Conservation (phyloP, 163 green algal species). For the Coccomyxa subellipsoidea region DNA sequence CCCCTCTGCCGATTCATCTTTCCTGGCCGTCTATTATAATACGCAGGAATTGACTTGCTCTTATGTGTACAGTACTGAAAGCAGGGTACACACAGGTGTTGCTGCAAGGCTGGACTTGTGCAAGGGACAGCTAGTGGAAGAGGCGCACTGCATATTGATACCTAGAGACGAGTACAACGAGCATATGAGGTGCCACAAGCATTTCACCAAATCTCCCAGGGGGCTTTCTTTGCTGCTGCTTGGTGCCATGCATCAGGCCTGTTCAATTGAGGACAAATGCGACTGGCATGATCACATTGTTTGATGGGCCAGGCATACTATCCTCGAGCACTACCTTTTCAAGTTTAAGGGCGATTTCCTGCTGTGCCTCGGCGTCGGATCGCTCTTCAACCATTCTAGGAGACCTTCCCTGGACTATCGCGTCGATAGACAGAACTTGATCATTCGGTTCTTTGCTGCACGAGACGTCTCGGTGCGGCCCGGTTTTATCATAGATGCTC, state of each 20-base stretch:
- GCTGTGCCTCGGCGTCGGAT: conserved; percentile 26
- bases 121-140: conserved; percentile 23
- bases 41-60: too few species aligned
- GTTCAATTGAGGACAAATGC: too few species aligned
- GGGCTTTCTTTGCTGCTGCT: too few species aligned
- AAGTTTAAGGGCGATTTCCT: conserved; percentile 15
- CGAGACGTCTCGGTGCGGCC: not conserved
- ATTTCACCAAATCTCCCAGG: not conserved
- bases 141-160: conserved; percentile 28
- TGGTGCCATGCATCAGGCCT: too few species aligned
- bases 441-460: conserved; percentile 20
- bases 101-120: not conserved
- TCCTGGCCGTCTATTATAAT: too few species aligned
- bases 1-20: too few species aligned
- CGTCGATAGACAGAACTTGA: conserved; percentile 7
- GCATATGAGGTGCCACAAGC: conserved; percentile 12
- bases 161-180: conserved; percentile 22
- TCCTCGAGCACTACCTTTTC: conserved; percentile 39
- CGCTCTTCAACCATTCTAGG: conserved; percentile 35
- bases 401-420: conserved; percentile 37
- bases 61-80: too few species aligned
- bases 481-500: too few species aligned
- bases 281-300: too few species aligned
- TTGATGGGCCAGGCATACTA: conserved; percentile 26
- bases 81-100: not conserved